Conservation (phyloP, 495 filamentous ascomycete genomes). For the Entonaema liquescens region DNA sequence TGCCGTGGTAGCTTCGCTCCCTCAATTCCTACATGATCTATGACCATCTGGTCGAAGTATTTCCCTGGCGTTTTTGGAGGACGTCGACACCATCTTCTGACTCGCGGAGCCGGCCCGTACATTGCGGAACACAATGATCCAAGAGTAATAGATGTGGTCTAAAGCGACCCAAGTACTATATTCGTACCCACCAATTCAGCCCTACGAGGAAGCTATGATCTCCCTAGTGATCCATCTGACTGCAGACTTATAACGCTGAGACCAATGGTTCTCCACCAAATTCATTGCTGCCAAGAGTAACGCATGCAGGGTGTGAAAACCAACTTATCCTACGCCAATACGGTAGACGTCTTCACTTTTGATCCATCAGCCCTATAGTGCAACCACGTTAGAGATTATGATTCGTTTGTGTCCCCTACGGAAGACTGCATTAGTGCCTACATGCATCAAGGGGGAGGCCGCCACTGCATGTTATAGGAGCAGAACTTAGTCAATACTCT, state of each 20-base stretch:
- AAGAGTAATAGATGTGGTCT: constrained; percentile 5
- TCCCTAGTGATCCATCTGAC: constrained; percentile 33
- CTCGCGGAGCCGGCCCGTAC: constrained; percentile 34
- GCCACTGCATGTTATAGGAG: constrained; percentile 12
- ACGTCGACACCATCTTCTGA: constrained; percentile 1
- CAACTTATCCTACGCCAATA: constrained; percentile 27
- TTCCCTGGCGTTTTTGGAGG: not conserved
- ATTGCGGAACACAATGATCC: not conserved
- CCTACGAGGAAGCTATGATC: constrained; percentile 40
- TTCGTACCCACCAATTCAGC: constrained; percentile 47
- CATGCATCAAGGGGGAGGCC: constrained; percentile 29
- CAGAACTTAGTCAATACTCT: not conserved
- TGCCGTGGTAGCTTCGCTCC: not conserved
- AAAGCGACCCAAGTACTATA: constrained; percentile 23
- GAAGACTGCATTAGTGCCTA: constrained; percentile 24
- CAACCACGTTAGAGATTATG: constrained; percentile 25
- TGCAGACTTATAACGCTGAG: constrained; percentile 27
- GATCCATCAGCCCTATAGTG: constrained; percentile 42
- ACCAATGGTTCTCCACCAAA: constrained; percentile 38
- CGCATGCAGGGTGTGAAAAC: constrained; percentile 29
- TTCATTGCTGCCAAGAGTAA: constrained; percentile 25
- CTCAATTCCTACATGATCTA: not conserved
- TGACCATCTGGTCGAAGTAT: not conserved
- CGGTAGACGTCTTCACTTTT: constrained; percentile 17
- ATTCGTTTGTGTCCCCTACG: constrained; percentile 20